These are phyloP conservation scores for Medicago truncatula DNA, from an alignment of 306 rosid species.

Conservation along the genomic window MtrunA17r5.0-ANR NC_053047.1:14739001-14739500, in stretches of 20 bases:
- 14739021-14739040: constrained; percentile 2
- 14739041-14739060: not conserved
- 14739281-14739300: constrained; percentile 44
- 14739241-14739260: constrained; percentile 75
- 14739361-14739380: constrained; percentile 11
- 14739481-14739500: constrained; percentile 46
- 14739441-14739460: constrained; percentile 48
- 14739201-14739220: not conserved
- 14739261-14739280: constrained; percentile 44
- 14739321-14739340: constrained; percentile 75
- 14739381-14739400: not conserved
- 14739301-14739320: constrained; percentile 47
- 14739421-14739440: constrained; percentile 67
- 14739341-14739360: constrained; percentile 40
- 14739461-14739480: constrained; percentile 39
- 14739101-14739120: too few species aligned
- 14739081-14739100: too few species aligned
- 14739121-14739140: not conserved
- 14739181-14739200: not conserved
- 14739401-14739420: constrained; percentile 27
- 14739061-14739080: too few species aligned
- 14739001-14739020: constrained; percentile 7
- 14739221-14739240: constrained; percentile 26
- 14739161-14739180: constrained; percentile 3
- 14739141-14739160: not conserved